Conservation (phyloP, 257 asterid genomes). For the Salvia hispanica region DNA sequence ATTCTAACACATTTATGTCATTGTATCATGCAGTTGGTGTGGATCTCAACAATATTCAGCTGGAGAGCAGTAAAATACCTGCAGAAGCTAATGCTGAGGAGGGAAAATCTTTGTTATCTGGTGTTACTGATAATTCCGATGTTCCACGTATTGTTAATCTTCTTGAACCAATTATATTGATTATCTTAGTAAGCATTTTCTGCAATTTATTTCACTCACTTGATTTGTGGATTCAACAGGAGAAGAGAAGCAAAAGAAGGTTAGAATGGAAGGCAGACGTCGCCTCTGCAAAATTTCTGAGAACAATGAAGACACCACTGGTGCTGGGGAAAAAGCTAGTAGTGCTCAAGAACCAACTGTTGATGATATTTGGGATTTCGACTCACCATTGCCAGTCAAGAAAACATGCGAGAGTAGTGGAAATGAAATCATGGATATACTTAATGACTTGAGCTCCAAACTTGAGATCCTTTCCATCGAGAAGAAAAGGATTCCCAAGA, state of each 20-base stretch:
- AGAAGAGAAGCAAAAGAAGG: slow-evolving; percentile 52
- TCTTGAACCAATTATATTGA: slow-evolving; percentile 11
- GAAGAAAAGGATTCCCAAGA: slow-evolving; percentile 59
- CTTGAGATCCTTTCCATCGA: slow-evolving; percentile 77
- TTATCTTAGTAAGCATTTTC: slow-evolving; percentile 14
- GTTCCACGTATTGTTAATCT: slow-evolving; percentile 36
- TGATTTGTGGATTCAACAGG: slow-evolving; percentile 42
- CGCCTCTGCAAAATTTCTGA: slow-evolving; percentile 73
- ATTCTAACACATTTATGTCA: slow-evolving; percentile 9
- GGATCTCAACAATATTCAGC: slow-evolving; percentile 26
- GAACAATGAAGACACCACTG: slow-evolving; percentile 32
- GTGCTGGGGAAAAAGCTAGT: slow-evolving; percentile 25
- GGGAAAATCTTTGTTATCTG: slow-evolving; percentile 31
- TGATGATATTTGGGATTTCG: slow-evolving; percentile 53
- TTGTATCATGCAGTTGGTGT: slow-evolving; percentile 26
- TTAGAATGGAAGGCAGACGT: slow-evolving; percentile 77
- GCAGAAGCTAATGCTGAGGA: slow-evolving; percentile 33
- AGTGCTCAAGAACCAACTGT: slow-evolving; percentile 40
- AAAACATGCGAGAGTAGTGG: slow-evolving; percentile 45
- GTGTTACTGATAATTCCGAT: slow-evolving; percentile 30
- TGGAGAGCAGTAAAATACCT: slow-evolving; percentile 26
- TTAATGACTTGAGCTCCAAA: slow-evolving; percentile 72
- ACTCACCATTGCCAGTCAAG: slow-evolving; percentile 52
- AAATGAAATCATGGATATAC: slow-evolving; percentile 76
- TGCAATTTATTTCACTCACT: slow-evolving; percentile 18